Conservation (phyloP, 257 asterid genomes). For the Ligustrum vulgare region DNA sequence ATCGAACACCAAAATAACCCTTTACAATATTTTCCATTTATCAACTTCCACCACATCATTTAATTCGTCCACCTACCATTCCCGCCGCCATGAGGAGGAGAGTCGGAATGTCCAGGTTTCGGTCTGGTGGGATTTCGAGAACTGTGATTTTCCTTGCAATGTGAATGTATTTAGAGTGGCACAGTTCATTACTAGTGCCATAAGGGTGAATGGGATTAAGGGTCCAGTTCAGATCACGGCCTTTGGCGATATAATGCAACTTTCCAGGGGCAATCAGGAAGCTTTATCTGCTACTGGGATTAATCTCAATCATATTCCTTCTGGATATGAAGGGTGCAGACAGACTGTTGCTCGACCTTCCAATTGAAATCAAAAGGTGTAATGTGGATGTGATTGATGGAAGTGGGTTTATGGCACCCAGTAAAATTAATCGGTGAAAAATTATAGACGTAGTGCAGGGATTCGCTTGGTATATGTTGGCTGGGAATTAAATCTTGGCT, state of each 20-base stretch:
- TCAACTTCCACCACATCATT: slow-evolving; percentile 31
- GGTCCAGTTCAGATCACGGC: slow-evolving; percentile 91
- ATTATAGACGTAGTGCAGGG: no score
- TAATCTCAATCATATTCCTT: slow-evolving; percentile 75
- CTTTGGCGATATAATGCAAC: slow-evolving; percentile 80
- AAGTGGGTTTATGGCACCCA: no score
- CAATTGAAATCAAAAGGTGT: no score
- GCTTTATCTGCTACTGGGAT: slow-evolving; percentile 87
- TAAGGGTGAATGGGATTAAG: slow-evolving; percentile 77
- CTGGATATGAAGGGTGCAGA: no score
- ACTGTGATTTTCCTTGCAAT: slow-evolving; percentile 61
- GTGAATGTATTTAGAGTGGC: slow-evolving; percentile 61
- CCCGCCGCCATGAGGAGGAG: slow-evolving; percentile 72
- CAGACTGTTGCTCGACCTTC: no score
- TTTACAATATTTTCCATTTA: slow-evolving; percentile 21
- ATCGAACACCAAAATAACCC: slow-evolving; percentile 16
- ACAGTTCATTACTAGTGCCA: slow-evolving; percentile 64
- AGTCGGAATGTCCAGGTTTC: slow-evolving; percentile 78
- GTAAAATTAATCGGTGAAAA: no score
- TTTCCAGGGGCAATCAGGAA: slow-evolving; percentile 73
- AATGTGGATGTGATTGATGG: no score
- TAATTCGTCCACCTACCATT: slow-evolving; percentile 24
- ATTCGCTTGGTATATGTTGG: no score
- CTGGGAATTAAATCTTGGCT: no score
- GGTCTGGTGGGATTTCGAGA: slow-evolving; percentile 99